Base-by-base conservation (phyloP, 2,329 filamentous ascomycete species). In the Bipolaris gigantea region DNA sequence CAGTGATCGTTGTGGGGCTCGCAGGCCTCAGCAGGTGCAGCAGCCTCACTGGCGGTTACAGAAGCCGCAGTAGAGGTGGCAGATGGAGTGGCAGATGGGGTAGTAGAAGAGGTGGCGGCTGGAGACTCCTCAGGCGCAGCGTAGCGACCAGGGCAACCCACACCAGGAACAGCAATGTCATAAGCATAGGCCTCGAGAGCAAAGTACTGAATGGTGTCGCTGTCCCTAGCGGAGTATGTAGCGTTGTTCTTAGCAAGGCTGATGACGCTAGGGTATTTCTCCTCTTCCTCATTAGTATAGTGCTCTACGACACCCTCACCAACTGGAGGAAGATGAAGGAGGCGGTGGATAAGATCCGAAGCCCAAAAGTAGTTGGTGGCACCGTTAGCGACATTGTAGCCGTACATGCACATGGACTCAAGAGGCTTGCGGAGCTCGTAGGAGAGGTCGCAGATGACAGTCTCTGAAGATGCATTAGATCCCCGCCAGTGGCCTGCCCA, bases 401-500 rank as follows among this genome's bases (percentile, higher is more conserved):
- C 87, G 16, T 81, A 75, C 23, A 78, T 79, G 70, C 87, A 89
- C 65, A 89, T 77, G 27, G 80, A 79, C 46, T 80, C 76, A 7
- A 89, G 80, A 18, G 79, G 80, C 33, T 79, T 80, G 44, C 86
- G 83, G 42, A 78, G 79, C 34, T 62, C 56, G 71, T 84, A 89
- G 1, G 85, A 88, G 1, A 83, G 76, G 5, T 81, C 79, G 73
- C 87, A 89, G 71, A 89, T 89, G 60, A 89, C 87, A 2, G 86
- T 89, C 72, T 89, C 86, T 0, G 79, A 73, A 2, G 85, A 85
- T 2, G 81, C 86, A 56, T 89, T 89, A 23, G 71, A 65, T 39
- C 86, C 86, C 50, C 87, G 83, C 83, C 83, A 88, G 76, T 89
- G 86, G 32, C 87, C 87, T 41, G 78, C 87, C 81, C 82, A 89